Evolutionary conservation across 2,329 filamentous ascomycete genomes (phyloP), one percentile per base, ranked within the genome.

Genomic region (Colletotrichum plurivorum): DNA sequence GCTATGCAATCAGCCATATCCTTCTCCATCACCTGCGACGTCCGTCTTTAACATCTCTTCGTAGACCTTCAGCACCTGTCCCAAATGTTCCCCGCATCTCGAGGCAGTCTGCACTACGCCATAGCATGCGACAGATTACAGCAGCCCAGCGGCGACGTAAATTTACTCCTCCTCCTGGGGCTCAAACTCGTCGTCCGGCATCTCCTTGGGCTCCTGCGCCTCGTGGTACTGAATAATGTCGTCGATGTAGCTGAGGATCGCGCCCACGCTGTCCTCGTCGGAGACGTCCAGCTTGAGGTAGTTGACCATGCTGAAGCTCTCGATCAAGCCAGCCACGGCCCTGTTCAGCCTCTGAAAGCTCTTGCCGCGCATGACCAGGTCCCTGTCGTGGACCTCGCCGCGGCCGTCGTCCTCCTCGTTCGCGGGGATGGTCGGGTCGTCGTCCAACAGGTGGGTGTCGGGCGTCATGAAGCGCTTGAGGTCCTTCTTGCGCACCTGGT

Each of bases 261-360:
- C 90, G 1, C 88, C 92, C 4, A 98, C 91, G 76, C 95, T 98
- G 75, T 98, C 94, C 82, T 98, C 95, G 75, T 97, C 91, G 73
- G 96, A 93, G 31, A 92, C 92, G 77, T 98, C 93, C 52, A 98
- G 85, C 82, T 95, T 94, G 66, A 98, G 85, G 78, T 97, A 99
- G 55, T 93, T 97, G 13, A 99, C 94, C 94, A 99, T 97, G 83
- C 94, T 97, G 82, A 98, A 99, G 80, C 94, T 96, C 79, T 98
- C 96, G 73, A 99, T 97, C 72, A 99, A 84, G 61, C 93, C 90
- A 1, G 93, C 96, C 5, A 99, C 95, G 0, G 95, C 95, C 70
- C 90, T 89, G 78, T 98, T 98, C 73, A 98, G 83, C 74, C 90
- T 88, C 70, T 93, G 89, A 80, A 97, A 98, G 18, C 93, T 93